A percentile compares a stretch with the other conserved stretches of the same genome.
Conservation (phyloP, 2,329 filamentous ascomycete species). For the Penicillium sp. region DNA sequence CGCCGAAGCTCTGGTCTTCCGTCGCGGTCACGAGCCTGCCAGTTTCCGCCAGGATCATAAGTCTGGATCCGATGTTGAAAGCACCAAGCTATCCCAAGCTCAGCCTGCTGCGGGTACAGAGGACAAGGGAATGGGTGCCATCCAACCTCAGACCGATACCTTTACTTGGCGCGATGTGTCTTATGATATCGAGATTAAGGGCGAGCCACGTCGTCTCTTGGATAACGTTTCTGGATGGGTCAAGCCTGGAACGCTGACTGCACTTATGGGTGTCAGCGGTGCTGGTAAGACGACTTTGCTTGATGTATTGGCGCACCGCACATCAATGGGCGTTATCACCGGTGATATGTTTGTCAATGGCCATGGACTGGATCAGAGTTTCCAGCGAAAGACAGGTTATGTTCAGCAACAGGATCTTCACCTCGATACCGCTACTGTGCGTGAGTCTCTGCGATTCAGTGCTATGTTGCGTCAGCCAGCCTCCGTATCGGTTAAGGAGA, state of each 20-base stretch:
- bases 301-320: constrained; percentile 77
- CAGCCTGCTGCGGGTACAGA: background rate
- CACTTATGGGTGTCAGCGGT: constrained; percentile 84
- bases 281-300: constrained; percentile 88
- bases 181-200: constrained; percentile 76
- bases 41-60: constrained; percentile 3
- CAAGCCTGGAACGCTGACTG: constrained; percentile 84
- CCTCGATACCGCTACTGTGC: constrained; percentile 76
- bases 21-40: constrained; percentile 47
- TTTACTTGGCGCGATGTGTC: constrained; percentile 81
- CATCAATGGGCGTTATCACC: constrained; percentile 79
- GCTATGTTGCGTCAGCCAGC: constrained; percentile 79
- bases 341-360: constrained; percentile 82
- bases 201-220: constrained; percentile 68
- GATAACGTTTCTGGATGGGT: constrained; percentile 89
- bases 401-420: constrained; percentile 91
- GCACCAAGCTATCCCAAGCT: background rate
- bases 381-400: constrained; percentile 35
- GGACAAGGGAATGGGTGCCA: constrained; percentile 23
- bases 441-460: constrained; percentile 81
- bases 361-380: constrained; percentile 56
- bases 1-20: constrained; percentile 73
- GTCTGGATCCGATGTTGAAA: constrained; percentile 49
- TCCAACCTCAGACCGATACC: constrained; percentile 64
- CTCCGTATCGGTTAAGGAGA: constrained; percentile 67